Percentiles rank a stretch among this genome's conserved stretches.
These are phyloP conservation scores for Nidularia pulvinata DNA, from an alignment of 768 basidiomycete genomes.

Conservation along the genomic window DNA sequence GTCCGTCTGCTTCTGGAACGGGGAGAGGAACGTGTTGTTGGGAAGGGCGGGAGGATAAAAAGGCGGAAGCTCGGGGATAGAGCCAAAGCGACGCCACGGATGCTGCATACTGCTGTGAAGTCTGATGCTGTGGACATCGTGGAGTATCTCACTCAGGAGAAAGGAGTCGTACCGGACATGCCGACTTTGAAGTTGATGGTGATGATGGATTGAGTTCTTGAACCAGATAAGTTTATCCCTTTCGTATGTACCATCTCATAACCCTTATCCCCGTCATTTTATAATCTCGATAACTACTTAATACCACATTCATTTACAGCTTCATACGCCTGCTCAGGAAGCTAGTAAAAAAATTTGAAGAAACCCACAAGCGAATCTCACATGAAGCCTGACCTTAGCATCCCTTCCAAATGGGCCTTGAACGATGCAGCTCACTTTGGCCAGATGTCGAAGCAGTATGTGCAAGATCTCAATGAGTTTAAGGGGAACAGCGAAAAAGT, in stretches of 20 bases:
- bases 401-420: conserved; percentile 50
- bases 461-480: conserved; percentile 50
- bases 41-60: conserved; percentile 31
- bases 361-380: conserved; percentile 36
- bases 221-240: no score
- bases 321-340: conserved; percentile 35
- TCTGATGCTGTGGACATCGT: conserved; percentile 68
- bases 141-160: conserved; percentile 68
- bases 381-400: conserved; percentile 42
- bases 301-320: conserved; percentile 32
- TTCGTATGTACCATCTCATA: no score
- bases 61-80: conserved; percentile 60
- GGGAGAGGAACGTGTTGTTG: conserved; percentile 11
- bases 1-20: conserved; percentile 69
- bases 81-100: conserved; percentile 45
- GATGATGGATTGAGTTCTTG: no score
- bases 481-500: conserved; percentile 39
- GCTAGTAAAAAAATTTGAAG: conserved; percentile 32
- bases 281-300: not conserved
- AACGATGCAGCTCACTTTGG: conserved; percentile 54
- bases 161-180: conserved; percentile 74
- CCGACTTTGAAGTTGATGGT: conserved; percentile 41
- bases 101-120: conserved; percentile 70
- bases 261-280: conserved; percentile 2
- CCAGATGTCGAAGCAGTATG: conserved; percentile 42